Base-by-base conservation (phyloP, 2,329 filamentous ascomycete species). In the Neonectria hederae region DNA sequence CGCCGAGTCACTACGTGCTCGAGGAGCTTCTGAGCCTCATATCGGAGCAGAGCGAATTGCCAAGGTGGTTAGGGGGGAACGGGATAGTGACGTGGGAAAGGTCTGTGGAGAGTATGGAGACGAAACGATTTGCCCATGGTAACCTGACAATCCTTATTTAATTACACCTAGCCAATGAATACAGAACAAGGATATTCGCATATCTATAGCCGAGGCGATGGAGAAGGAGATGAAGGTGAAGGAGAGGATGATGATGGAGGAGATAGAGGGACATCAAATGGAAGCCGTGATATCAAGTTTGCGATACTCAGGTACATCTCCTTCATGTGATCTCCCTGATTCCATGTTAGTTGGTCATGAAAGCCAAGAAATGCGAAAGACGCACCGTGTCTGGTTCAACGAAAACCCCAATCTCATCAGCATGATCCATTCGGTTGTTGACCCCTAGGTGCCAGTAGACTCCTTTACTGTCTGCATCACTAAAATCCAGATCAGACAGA, bases 321-420 rank as follows among this genome's bases (percentile, higher is more conserved):
- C 19, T 57, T 28, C 59, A 58, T 62, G 24, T 13, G 59, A 35
- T 40, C 26, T n/a, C 53, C 59, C 59, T 62, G 14, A 2, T 35
- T 28, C 14, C 9, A 53, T 7, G 38, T 57, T 35, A 53, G 45
- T 43, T 26, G 30, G 5, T 13, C 13, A 35, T 51, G 5, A 21
- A 5, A 38, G 6, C 11, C 22, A n/a, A 2, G 24, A 17, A 22
- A 17, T 17, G 13, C 8, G 8, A n/a, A 19, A 45, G 22, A 21
- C 59, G n/a, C 21, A 62, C 59, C 17, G 46, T 62, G 19, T 32
- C 24, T n/a, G 4, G 24, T 21, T 46, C 45, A 13, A 62, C 53
- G n/a, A 62, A 57, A 28, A 57, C 59, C 10, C 59, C 54, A 46
- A 62, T 57, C 28, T 62, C 28, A 57, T 62, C 59, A 24, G 59